Evolutionary conservation across 768 basidiomycete species (phyloP).

Genomic region (Dentipellis fragilis): DNA sequence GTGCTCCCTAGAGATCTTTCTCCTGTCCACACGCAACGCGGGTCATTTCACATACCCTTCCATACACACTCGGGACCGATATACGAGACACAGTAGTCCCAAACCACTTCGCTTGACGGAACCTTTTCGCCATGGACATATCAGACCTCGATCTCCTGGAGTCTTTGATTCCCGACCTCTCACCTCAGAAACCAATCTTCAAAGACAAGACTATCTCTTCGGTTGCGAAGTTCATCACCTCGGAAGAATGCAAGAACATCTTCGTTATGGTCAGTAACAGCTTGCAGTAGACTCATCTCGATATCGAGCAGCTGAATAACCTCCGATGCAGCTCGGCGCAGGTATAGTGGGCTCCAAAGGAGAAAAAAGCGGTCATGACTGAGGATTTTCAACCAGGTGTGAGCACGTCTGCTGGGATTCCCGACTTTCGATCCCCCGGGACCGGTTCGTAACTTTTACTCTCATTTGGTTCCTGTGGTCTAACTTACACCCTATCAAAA

Average conservation of each 20-base stretch:
- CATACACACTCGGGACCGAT: too few species aligned
- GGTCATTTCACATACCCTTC: too few species aligned
- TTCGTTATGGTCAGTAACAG: slow-evolving; percentile 19
- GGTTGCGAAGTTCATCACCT: slow-evolving; percentile 21
- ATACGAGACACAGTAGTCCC: too few species aligned
- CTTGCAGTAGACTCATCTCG: not conserved
- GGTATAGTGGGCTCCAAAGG: slow-evolving; percentile 1
- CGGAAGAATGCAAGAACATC: slow-evolving; percentile 19
- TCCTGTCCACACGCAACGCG: too few species aligned
- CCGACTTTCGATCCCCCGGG: slow-evolving; percentile 81
- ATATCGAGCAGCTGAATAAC: not conserved
- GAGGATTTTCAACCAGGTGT: slow-evolving; percentile 34
- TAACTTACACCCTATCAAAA: slow-evolving; percentile 15
- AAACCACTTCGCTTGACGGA: too few species aligned
- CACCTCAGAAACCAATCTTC: not conserved
- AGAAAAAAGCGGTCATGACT: too few species aligned
- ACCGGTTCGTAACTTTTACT: slow-evolving; percentile 44
- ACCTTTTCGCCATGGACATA: not conserved
- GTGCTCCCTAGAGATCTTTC: too few species aligned
- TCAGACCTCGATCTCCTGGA: not conserved
- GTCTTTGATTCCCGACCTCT: not conserved
- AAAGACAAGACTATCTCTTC: slow-evolving; percentile 10
- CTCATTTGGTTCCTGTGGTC: not conserved
- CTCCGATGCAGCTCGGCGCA: slow-evolving; percentile 10
- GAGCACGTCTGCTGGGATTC: slow-evolving; percentile 75